Evolutionary conservation across 1,284 basidiomycete genomes (phyloP).

Genomic region (Nidula niveotomentosa): DNA sequence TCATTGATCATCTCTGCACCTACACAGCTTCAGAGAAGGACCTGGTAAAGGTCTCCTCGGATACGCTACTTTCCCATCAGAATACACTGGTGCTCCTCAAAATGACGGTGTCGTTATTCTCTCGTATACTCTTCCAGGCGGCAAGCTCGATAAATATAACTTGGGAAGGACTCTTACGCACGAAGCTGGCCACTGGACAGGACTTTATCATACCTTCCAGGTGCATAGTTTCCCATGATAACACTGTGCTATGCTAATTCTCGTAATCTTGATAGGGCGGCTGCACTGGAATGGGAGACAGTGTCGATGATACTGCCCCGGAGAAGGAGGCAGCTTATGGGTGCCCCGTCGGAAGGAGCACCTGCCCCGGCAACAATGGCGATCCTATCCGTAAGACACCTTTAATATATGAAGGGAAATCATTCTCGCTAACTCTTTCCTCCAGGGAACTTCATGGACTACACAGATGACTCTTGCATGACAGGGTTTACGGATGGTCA

Average conservation of each 20-base stretch:
- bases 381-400: slow-evolving; percentile 31
- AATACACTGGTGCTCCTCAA: slow-evolving; percentile 25
- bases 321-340: slow-evolving; percentile 28
- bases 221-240: slow-evolving; percentile 9
- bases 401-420: neutral
- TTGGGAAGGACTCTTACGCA: slow-evolving; percentile 21
- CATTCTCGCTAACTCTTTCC: neutral
- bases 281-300: slow-evolving; percentile 34
- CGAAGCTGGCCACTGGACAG: slow-evolving; percentile 19
- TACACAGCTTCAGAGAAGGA: slow-evolving; percentile 13
- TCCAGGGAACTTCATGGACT: slow-evolving; percentile 38
- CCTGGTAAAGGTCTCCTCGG: slow-evolving; percentile 27
- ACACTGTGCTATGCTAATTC: neutral
- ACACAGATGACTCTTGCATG: slow-evolving; percentile 36
- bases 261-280: slow-evolving; percentile 25
- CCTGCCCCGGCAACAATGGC: slow-evolving; percentile 25
- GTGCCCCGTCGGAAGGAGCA: slow-evolving; percentile 29
- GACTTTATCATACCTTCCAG: slow-evolving; percentile 23
- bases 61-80: slow-evolving; percentile 39
- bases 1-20: neutral
- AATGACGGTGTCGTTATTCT: slow-evolving; percentile 40
- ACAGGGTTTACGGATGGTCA: slow-evolving; percentile 32
- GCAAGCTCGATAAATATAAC: slow-evolving; percentile 33
- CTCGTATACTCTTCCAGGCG: slow-evolving; percentile 38
- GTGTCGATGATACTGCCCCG: slow-evolving; percentile 37